These are phyloP conservation scores for Suillus paluster DNA, from an alignment of 768 basidiomycete species.

Conservation along the genomic window DNA sequence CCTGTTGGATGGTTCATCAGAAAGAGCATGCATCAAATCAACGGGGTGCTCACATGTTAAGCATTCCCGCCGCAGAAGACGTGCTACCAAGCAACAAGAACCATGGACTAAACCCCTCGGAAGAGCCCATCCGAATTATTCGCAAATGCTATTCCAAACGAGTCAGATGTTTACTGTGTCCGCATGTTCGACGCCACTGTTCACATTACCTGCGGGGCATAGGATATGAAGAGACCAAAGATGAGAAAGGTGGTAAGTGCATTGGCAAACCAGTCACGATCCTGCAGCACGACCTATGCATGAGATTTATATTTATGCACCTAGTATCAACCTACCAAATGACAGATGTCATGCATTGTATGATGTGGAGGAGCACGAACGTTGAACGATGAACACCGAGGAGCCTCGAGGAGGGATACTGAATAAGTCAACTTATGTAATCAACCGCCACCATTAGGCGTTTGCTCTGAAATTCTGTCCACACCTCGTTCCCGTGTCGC, in stretches of 20 bases:
- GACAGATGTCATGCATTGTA: neutral
- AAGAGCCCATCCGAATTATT: constrained; percentile 78
- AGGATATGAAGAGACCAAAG: constrained; percentile 80
- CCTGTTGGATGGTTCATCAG: constrained; percentile 43
- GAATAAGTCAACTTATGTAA: neutral
- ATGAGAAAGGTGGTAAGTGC: constrained; percentile 68
- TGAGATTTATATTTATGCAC: neutral
- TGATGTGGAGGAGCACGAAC: neutral
- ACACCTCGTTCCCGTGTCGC: neutral
- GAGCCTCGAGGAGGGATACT: neutral
- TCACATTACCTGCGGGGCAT: constrained; percentile 72
- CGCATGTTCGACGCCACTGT: neutral
- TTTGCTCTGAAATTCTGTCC: neutral
- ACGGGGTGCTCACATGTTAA: constrained; percentile 69
- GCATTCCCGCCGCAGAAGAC: constrained; percentile 77
- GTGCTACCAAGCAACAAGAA: constrained; percentile 90
- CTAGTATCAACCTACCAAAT: neutral
- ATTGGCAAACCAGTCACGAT: constrained; percentile 69
- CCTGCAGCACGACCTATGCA: constrained; percentile 40
- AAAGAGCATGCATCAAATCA: neutral
- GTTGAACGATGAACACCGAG: no score
- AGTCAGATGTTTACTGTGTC: neutral
- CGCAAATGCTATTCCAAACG: constrained; percentile 61
- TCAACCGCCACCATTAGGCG: neutral
- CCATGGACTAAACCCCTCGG: constrained; percentile 91